Percentiles rank a stretch among this genome's conserved stretches.
phyloP scores from a whole-genome alignment of 2,329 filamentous ascomycete genomes.

The Sporothrix pseudoabietina region DNA sequence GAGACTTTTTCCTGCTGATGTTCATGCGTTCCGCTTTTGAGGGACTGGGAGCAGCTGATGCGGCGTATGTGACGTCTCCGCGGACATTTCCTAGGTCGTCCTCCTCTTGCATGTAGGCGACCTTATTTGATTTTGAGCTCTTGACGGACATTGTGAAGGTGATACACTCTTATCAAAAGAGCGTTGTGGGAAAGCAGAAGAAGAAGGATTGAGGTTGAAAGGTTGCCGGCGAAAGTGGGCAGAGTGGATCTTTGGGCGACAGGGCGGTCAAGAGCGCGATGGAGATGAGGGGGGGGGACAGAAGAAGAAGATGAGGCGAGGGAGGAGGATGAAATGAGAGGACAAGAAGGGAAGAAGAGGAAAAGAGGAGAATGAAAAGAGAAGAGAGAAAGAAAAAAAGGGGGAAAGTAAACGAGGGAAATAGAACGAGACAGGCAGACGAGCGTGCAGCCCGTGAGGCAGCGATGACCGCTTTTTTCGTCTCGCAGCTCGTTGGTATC shows the following conservation, averaged over 20 bases:
- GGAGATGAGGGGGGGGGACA: neutral
- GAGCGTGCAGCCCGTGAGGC: constrained; percentile 25
- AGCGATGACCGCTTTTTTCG: constrained; percentile 13
- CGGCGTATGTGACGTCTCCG: constrained; percentile 49
- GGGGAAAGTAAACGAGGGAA: neutral
- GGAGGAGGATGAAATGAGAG: neutral
- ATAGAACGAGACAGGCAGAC: constrained; percentile 7
- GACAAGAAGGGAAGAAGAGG: constrained; percentile 10
- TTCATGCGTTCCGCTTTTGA: constrained; percentile 53
- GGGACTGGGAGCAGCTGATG: constrained; percentile 50
- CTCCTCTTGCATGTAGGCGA: constrained; percentile 55
- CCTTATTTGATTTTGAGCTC: constrained; percentile 36
- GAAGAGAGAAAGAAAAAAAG: neutral
- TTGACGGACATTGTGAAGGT: constrained; percentile 47
- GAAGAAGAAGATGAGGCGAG: neutral
- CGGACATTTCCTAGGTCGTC: constrained; percentile 52
- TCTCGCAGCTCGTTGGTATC: constrained; percentile 9
- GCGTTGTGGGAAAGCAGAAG: neutral
- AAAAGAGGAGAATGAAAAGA: neutral
- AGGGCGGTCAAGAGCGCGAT: constrained; percentile 15
- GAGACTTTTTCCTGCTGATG: constrained; percentile 51
- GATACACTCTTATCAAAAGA: constrained; percentile 18
- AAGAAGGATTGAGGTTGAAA: neutral
- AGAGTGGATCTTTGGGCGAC: neutral
- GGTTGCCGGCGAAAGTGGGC: neutral